Base-by-base conservation (phyloP, 2,329 filamentous ascomycete genomes). In the Neopestalotiopsis clavispora region DNA sequence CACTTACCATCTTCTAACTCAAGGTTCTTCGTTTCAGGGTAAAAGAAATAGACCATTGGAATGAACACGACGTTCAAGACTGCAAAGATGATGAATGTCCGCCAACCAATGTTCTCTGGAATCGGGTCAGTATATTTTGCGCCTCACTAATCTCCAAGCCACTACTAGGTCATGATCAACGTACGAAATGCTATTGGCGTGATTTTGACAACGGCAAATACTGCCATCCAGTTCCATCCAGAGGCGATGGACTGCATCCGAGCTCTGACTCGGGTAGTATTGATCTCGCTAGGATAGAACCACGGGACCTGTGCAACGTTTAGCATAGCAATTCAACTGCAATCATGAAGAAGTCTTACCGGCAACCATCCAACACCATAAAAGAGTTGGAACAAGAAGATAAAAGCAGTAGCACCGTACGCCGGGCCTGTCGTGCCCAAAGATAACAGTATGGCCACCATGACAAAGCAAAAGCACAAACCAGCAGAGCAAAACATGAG, bases 341-440 rank as follows among this genome's bases (percentile, higher is more conserved):
- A 0, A 45, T 23, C 17, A 30, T 13, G 9, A 9, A 14, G 9
- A 28, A 30, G 28, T 38, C 68, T 63, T 1, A 83, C 66, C 17
- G 69, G 64, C 34, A 66, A 49, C 38, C 59, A 63, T 0, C 82
- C 80, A 17, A 84, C 73, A 1, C 81, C 81, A n/a, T 80, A 78
- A 69, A 84, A 81, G 7, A 82, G 64, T 72, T 84, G 82, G 71
- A 84, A 84, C 10, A 84, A 72, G 72, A 84, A 84, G 4, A 84
- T 79, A 56, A 84, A 82, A 1, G 80, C 80, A 0, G 79, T 81
- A 0, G 82, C 82, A 0, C 77, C 82, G 65, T 83, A 82, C 0
- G 81, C 82, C 4, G 76, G 73, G 5, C 74, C 69, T 2, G 69
- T 72, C 0, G 72, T 75, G 0, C 75, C 78, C 0, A 78, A 70